These are phyloP conservation scores for Trichoderma pleuroti DNA, from an alignment of 2,329 filamentous ascomycete genomes.

Conservation along the genomic window DNA sequence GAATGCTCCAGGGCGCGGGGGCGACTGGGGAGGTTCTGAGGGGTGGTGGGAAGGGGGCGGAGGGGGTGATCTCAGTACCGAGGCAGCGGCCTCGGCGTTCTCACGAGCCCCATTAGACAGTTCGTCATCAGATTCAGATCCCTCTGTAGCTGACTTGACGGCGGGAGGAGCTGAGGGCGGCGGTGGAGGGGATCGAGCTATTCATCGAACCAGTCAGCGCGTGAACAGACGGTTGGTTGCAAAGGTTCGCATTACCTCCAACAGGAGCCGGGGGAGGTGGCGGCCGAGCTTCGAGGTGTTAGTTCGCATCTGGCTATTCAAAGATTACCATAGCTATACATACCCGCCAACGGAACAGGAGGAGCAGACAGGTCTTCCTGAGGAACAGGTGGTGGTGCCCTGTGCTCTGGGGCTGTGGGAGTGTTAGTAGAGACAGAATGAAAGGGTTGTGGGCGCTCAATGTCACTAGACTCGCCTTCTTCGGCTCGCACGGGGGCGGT, in stretches of 20 bases:
- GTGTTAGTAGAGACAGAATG: conserved; percentile 25
- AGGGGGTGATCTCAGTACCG: conserved; percentile 36
- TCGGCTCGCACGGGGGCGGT: conserved; percentile 23
- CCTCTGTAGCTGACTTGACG: conserved; percentile 65
- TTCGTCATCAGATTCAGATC: conserved; percentile 88
- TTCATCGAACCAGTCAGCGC: conserved; percentile 24
- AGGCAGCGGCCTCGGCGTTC: conserved; percentile 31
- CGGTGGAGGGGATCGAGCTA: conserved; percentile 59
- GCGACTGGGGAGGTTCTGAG: conserved; percentile 30
- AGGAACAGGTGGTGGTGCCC: conserved; percentile 43
- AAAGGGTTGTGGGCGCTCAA: neutral
- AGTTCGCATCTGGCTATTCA: neutral
- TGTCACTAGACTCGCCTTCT: conserved; percentile 24
- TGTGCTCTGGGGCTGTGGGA: conserved; percentile 33
- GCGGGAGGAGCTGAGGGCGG: conserved; percentile 50
- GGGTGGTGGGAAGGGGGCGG: conserved; percentile 30
- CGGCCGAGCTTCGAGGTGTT: conserved; percentile 11
- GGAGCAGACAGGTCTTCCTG: conserved; percentile 53
- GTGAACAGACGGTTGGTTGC: neutral
- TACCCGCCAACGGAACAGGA: conserved; percentile 59
- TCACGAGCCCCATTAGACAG: conserved; percentile 55
- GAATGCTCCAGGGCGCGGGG: conserved; percentile 37
- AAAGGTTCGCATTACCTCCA: conserved; percentile 1
- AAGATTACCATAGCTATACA: conserved; percentile 32
- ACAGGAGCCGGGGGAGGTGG: conserved; percentile 14